Conservation (phyloP, 768 basidiomycete species). For the Calocybe gangraenosa region DNA sequence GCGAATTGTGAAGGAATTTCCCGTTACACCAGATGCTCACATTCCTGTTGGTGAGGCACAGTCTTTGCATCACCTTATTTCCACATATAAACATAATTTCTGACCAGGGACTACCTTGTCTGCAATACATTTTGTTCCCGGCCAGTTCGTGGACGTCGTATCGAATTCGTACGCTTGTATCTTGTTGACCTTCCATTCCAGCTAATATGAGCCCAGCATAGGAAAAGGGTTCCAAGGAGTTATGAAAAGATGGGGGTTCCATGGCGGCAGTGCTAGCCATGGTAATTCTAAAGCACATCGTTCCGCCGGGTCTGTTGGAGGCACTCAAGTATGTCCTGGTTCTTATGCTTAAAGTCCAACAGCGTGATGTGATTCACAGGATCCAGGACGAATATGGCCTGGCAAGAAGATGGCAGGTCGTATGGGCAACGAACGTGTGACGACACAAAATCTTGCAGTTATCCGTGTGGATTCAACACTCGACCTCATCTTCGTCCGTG, state of each 20-base stretch:
- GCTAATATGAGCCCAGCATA: constrained; percentile 46
- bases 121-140: constrained; percentile 94
- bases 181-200: background rate
- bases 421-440: constrained; percentile 79
- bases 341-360: constrained; percentile 1
- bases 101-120: constrained; percentile 78
- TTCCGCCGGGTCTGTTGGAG: constrained; percentile 88
- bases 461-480: constrained; percentile 83
- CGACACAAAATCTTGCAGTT: constrained; percentile 85
- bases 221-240: constrained; percentile 97
- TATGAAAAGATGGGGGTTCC: constrained; percentile 96
- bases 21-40: constrained; percentile 85
- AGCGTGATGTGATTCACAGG: constrained; percentile 40
- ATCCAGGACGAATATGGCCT: constrained; percentile 93
- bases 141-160: constrained; percentile 90
- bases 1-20: constrained; percentile 81
- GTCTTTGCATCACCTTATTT: background rate
- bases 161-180: constrained; percentile 76
- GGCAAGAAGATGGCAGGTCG: constrained; percentile 99
- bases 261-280: constrained; percentile 88
- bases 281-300: constrained; percentile 96
- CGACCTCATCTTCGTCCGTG: constrained; percentile 87
- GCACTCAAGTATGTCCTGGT: constrained; percentile 69
- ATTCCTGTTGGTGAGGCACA: constrained; percentile 73
- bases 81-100: background rate